phyloP scores from a whole-genome alignment of 306 rosid species.

The Crataegus laevigata region DNA sequence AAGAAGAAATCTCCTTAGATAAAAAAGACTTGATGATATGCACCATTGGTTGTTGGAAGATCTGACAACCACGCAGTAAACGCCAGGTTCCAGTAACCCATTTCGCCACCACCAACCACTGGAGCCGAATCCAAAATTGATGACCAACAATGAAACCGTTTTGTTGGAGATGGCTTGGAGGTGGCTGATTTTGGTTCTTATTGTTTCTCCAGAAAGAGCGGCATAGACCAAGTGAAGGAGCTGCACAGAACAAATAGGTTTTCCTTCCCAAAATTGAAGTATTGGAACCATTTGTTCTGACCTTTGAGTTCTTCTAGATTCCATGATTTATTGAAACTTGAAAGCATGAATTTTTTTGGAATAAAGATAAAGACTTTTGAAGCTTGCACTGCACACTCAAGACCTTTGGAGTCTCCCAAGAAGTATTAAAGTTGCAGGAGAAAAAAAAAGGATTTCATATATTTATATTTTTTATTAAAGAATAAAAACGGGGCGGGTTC shows the following conservation, averaged over 20 bases:
- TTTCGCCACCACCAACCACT: conserved; percentile 44
- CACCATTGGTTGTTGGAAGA: conserved; percentile 76
- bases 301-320: no score
- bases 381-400: no score
- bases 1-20: not conserved
- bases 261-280: no score
- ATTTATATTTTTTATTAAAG: no score
- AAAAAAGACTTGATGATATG: conserved; percentile 38
- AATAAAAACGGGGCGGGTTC: no score
- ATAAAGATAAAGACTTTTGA: no score
- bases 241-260: not conserved
- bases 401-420: no score
- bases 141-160: conserved; percentile 27
- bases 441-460: no score
- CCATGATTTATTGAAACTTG: no score
- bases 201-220: conserved; percentile 57
- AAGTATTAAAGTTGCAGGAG: no score
- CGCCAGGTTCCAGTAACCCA: conserved; percentile 82
- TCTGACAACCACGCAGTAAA: conserved; percentile 67
- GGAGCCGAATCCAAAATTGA: conserved; percentile 61
- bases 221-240: conserved; percentile 49
- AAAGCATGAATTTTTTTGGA: no score
- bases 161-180: conserved; percentile 21
- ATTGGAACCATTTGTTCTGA: no score
- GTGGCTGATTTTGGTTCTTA: conserved; percentile 25